phyloP scores from a whole-genome alignment of 208 protist species.

The Balamuthia mandrillaris region DNA sequence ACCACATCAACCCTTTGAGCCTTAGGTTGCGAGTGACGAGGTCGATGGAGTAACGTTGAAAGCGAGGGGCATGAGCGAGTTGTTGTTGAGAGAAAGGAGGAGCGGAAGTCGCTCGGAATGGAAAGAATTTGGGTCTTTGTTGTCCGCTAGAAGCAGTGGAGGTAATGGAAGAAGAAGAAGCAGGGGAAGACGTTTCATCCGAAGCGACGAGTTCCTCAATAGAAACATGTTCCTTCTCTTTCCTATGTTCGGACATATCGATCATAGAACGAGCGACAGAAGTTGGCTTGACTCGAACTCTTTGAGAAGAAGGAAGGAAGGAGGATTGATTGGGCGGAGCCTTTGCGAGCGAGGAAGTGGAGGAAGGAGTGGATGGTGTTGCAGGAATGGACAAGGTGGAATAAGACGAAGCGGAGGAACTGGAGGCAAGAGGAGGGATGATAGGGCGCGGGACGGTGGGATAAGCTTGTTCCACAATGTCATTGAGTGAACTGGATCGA shows the following conservation, averaged over 20 bases:
- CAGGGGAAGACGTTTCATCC: not conserved
- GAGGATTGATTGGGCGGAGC: no score
- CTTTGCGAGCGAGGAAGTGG: no score
- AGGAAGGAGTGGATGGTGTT: no score
- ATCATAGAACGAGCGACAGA: no score
- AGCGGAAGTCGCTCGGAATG: not conserved
- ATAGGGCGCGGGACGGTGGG: not conserved
- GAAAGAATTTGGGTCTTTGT: not conserved
- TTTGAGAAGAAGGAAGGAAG: no score
- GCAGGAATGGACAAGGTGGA: no score
- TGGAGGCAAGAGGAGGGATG: no score
- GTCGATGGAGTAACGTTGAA: not conserved
- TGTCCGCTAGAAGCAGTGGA: not conserved
- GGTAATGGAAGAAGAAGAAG: not conserved
- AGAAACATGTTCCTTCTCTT: no score
- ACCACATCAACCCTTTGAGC: constrained; percentile 23
- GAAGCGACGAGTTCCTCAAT: no score
- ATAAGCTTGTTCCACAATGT: not conserved
- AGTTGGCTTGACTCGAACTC: no score
- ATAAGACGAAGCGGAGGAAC: no score
- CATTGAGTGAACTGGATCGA: not conserved
- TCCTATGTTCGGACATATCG: no score
- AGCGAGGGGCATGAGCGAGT: not conserved
- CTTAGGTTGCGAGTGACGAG: not conserved
- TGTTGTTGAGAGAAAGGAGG: not conserved